A percentile compares a stretch with the other conserved stretches of the same genome.
phyloP scores from a whole-genome alignment of 75 land plant genomes.

The Gnetum montanum region DNA sequence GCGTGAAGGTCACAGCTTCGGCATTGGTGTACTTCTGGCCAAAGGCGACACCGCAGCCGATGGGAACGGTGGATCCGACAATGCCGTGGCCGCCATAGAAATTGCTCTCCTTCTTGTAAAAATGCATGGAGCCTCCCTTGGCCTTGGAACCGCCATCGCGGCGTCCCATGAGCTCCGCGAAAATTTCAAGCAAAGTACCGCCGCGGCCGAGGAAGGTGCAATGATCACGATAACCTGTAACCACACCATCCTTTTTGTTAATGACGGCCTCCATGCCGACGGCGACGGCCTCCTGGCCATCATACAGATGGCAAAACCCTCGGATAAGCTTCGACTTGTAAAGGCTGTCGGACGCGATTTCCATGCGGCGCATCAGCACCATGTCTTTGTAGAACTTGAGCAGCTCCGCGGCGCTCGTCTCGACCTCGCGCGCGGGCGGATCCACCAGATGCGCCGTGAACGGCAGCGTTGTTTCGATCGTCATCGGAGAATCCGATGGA shows the following conservation, averaged over 20 bases:
- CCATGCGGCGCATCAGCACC: constrained; percentile 86
- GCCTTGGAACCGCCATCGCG: constrained; percentile 74
- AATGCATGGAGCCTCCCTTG: constrained; percentile 94
- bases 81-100: constrained; percentile 94
- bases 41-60: constrained; percentile 81
- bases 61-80: constrained; percentile 84
- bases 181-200: constrained; percentile 60
- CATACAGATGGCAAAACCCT: constrained; percentile 93
- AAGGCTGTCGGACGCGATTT: constrained; percentile 86
- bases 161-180: constrained; percentile 90
- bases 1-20: constrained; percentile 48
- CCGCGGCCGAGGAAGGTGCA: constrained; percentile 74
- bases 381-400: constrained; percentile 70
- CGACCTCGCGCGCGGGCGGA: constrained; percentile 61
- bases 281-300: constrained; percentile 93
- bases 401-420: constrained; percentile 66
- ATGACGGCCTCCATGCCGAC: constrained; percentile 92
- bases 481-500: constrained; percentile 22
- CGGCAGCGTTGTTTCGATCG: constrained; percentile 68
- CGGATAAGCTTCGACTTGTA: constrained; percentile 91
- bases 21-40: constrained; percentile 84
- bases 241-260: constrained; percentile 59
- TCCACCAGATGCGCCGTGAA: constrained; percentile 68
- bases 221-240: constrained; percentile 92
- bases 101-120: constrained; percentile 71